phyloP scores from a whole-genome alignment of 2,329 filamentous ascomycete species.

The Pyricularia sp. region DNA sequence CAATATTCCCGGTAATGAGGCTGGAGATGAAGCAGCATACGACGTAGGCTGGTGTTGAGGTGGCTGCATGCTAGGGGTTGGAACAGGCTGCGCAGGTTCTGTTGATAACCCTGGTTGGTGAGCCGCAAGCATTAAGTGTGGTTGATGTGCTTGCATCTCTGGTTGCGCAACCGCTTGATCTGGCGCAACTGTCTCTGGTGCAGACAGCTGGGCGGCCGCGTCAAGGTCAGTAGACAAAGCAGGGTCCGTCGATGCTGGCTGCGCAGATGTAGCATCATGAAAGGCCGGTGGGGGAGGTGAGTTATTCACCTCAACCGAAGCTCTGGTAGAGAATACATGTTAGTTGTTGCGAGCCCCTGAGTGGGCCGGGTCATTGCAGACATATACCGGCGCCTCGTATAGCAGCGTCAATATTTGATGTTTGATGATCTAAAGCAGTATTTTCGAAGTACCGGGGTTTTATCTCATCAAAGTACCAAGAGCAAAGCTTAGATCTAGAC shows the following conservation, averaged over 20 bases:
- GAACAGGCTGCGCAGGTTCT: background rate
- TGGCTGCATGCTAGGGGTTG: slow-evolving; percentile 5
- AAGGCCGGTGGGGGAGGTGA: background rate
- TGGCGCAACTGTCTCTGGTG: background rate
- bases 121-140: background rate
- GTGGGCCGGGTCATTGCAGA: background rate
- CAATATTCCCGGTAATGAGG: background rate
- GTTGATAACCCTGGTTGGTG: background rate
- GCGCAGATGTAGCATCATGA: background rate
- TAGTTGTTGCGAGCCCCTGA: background rate
- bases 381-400: background rate
- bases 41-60: slow-evolving; percentile 2
- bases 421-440: background rate
- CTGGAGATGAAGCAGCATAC: slow-evolving; percentile 9
- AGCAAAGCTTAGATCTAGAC: background rate
- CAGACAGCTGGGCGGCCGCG: background rate
- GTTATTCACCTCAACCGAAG: background rate
- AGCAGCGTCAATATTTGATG: background rate
- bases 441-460: background rate
- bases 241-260: background rate
- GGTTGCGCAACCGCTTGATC: background rate
- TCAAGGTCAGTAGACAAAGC: background rate
- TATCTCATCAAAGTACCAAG: background rate
- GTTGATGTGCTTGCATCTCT: background rate
- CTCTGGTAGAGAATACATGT: background rate